These are phyloP conservation scores for Phytopythium aichiense DNA, from an alignment of 352 stramenopile genomes.

Conservation along the genomic window DNA sequence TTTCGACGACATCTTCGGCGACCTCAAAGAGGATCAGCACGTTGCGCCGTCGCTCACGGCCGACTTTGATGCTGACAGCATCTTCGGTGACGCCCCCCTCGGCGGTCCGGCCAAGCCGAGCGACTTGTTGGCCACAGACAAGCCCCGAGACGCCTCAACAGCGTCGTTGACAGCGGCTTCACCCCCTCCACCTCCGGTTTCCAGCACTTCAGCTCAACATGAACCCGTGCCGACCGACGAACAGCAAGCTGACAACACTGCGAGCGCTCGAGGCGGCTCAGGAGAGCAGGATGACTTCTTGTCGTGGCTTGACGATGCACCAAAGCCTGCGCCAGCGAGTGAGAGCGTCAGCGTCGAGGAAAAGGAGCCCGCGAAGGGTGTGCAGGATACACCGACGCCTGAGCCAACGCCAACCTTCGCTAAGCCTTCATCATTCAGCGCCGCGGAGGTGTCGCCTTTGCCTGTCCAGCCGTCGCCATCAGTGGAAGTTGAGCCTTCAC, in stretches of 20 bases:
- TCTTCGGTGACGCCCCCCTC: constrained; percentile 32
- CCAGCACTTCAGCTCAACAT: background rate
- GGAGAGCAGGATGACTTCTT: constrained; percentile 65
- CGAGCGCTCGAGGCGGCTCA: background rate
- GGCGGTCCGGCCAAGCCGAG: background rate
- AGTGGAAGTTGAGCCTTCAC: background rate
- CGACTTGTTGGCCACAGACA: background rate
- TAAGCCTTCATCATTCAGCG: background rate
- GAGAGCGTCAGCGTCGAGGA: background rate
- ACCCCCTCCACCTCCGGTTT: background rate
- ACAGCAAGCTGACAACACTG: background rate
- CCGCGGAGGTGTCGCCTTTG: background rate
- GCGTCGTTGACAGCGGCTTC: background rate
- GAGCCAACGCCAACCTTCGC: background rate
- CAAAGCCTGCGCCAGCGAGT: background rate
- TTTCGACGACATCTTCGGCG: constrained; percentile 83
- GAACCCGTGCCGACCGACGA: background rate
- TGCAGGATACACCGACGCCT: background rate
- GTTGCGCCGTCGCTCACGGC: constrained; percentile 31
- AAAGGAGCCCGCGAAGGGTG: background rate
- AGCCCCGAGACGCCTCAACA: background rate
- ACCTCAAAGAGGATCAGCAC: constrained; percentile 60
- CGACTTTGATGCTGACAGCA: constrained; percentile 48
- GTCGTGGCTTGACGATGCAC: constrained; percentile 72
- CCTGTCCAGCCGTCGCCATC: too few species aligned